These are phyloP conservation scores for Leishmania amazonensis DNA, from an alignment of 208 protist species.

Conservation along the genomic window DNA sequence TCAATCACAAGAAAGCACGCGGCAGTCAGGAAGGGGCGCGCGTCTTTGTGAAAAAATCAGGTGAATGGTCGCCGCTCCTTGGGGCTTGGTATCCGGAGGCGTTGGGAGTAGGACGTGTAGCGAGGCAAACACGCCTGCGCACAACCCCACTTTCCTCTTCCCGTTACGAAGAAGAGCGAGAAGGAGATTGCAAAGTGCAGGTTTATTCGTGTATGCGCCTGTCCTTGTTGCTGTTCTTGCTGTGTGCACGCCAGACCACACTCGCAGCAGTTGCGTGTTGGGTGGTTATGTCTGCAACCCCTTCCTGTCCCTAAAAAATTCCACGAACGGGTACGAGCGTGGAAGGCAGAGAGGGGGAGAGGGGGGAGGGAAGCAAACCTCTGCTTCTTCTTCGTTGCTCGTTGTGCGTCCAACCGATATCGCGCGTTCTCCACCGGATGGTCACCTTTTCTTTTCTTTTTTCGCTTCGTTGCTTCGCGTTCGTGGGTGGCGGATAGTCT, in stretches of 20 bases:
- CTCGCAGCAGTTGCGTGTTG: neutral
- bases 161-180: neutral
- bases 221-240: neutral
- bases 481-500: no score
- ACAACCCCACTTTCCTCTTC: neutral
- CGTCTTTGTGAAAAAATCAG: neutral
- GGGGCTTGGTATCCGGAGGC: neutral
- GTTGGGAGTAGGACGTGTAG: neutral
- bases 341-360: neutral
- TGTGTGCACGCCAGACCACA: neutral
- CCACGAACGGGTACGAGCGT: neutral
- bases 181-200: neutral
- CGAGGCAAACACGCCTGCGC: neutral
- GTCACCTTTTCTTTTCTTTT: neutral
- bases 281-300: neutral
- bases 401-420: neutral
- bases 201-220: neutral
- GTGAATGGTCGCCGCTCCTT: neutral
- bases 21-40: neutral
- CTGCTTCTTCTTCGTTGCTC: neutral
- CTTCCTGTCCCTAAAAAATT: neutral
- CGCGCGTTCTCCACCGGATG: neutral
- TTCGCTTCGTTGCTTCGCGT: neutral
- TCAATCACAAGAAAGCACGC: neutral
- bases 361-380: neutral